These are phyloP conservation scores for Arabidopsis lyrata DNA, from an alignment of 441 rosid species.

Conservation along the genomic window DNA sequence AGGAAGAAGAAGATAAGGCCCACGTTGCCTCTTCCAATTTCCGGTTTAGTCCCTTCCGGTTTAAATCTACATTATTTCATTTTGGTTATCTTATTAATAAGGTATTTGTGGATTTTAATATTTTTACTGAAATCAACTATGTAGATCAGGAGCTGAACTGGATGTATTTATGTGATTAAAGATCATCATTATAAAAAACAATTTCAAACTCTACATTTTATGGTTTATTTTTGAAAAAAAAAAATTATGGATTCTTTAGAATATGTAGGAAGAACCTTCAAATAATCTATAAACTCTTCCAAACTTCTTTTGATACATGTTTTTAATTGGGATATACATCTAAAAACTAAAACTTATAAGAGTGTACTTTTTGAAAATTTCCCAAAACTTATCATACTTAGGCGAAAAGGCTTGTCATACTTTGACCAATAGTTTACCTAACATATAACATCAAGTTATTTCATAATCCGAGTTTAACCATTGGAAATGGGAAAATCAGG, in stretches of 20 bases:
- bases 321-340: not conserved
- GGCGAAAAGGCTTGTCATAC: not conserved
- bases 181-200: too few relatives aligned
- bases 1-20: constrained; percentile 45
- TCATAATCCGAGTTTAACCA: not conserved
- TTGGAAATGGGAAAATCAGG: not conserved
- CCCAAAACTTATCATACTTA: not conserved
- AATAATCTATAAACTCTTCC: not conserved
- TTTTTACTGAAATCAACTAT: not conserved
- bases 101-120: not conserved
- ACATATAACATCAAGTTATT: not conserved
- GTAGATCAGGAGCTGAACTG: too few relatives aligned
- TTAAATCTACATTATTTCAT: constrained; percentile 5
- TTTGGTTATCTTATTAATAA: not conserved
- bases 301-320: not conserved
- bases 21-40: constrained; percentile 31
- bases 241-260: not conserved
- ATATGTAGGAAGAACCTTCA: not conserved
- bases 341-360: not conserved
- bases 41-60: constrained; percentile 19
- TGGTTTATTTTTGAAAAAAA: not conserved
- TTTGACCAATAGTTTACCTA: constrained; percentile 3
- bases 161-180: too few relatives aligned
- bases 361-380: not conserved
- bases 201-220: not conserved